phyloP scores from a whole-genome alignment of 768 basidiomycete genomes.

The Amanita rimosa region DNA sequence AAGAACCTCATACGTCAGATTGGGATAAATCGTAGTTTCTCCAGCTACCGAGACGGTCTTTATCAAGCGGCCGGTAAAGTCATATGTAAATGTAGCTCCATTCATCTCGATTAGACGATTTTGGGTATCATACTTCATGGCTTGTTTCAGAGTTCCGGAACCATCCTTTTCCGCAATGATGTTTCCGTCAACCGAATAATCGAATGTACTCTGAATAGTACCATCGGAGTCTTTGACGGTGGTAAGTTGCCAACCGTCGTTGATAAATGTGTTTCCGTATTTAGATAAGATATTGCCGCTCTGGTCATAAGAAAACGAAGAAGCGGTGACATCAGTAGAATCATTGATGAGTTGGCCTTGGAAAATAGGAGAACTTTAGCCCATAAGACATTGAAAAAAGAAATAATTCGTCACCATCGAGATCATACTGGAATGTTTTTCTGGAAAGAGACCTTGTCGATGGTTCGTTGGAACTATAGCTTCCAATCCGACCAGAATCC shows the following conservation, averaged over 20 bases:
- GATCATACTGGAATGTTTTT: neutral
- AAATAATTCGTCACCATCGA: neutral
- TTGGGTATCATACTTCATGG: neutral
- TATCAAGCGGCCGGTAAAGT: neutral
- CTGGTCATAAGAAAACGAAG: neutral
- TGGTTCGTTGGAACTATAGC: no score
- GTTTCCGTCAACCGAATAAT: neutral
- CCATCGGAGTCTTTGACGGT: neutral
- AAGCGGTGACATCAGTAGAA: neutral
- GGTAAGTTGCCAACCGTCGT: neutral
- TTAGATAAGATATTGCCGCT: neutral
- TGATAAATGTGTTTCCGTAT: neutral
- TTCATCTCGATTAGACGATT: no score
- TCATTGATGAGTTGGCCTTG: neutral
- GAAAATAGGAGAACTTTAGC: neutral
- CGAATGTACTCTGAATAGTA: neutral
- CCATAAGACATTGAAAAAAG: neutral
- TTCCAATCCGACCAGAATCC: no score
- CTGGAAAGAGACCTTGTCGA: no score
- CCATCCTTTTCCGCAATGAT: neutral
- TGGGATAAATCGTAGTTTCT: neutral
- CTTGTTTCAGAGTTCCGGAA: no score
- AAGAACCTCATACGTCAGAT: neutral
- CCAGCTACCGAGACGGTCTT: neutral
- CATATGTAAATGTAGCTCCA: no score